Evolutionary conservation across 1,284 basidiomycete species (phyloP).

Genomic region (Puccinia novopanici): DNA sequence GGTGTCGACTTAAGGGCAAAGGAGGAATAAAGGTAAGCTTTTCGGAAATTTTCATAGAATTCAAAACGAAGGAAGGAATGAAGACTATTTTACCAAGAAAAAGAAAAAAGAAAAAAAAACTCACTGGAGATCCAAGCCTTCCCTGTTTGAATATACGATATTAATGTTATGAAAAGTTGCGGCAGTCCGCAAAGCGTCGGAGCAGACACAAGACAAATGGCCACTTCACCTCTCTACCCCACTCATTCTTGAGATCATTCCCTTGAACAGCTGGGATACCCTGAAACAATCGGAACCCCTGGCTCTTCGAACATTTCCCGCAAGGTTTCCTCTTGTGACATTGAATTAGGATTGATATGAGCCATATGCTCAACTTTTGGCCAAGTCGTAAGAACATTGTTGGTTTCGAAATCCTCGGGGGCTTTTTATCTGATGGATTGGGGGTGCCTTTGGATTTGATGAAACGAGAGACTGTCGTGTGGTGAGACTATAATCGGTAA

Average conservation of each 20-base stretch:
- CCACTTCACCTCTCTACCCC: neutral
- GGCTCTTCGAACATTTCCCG: neutral
- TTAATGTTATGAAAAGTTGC: neutral
- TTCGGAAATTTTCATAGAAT: neutral
- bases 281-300: neutral
- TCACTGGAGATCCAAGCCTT: conserved; percentile 21
- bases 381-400: neutral
- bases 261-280: neutral
- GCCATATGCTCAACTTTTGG: neutral
- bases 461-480: neutral
- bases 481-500: neutral
- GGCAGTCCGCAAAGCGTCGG: conserved; percentile 22
- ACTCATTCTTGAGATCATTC: neutral
- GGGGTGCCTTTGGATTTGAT: neutral
- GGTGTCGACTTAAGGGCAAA: neutral
- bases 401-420: neutral
- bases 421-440: neutral
- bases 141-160: neutral
- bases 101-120: neutral
- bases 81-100: too few relatives aligned
- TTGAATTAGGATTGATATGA: neutral
- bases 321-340: neutral
- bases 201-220: conserved; percentile 17
- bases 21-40: neutral
- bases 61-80: too few relatives aligned